Conservation (phyloP, 768 basidiomycete genomes). For the Rickenella mellea region DNA sequence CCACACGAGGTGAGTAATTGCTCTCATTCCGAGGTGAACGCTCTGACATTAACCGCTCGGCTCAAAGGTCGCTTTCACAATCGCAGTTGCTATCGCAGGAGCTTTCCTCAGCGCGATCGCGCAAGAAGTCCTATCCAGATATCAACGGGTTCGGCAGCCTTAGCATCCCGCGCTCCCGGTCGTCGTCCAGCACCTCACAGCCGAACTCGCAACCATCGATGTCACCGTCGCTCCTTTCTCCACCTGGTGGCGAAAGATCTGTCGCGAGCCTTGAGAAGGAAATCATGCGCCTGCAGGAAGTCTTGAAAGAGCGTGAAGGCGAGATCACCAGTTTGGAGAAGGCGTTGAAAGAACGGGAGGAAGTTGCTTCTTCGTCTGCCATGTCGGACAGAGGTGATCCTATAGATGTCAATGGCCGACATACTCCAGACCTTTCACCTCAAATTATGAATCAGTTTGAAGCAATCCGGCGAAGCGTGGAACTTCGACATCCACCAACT, state of each 20-base stretch:
- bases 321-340: slow-evolving; percentile 75
- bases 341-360: slow-evolving; percentile 31
- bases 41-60: not conserved
- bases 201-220: slow-evolving; percentile 2
- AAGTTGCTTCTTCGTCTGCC: not conserved
- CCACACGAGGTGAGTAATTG: slow-evolving; percentile 56
- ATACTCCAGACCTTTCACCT: slow-evolving; percentile 41
- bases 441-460: slow-evolving; percentile 68
- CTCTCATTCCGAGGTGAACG: not conserved
- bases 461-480: slow-evolving; percentile 60
- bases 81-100: slow-evolving; percentile 97
- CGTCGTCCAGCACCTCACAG: slow-evolving; percentile 37
- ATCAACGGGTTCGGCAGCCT: slow-evolving; percentile 55
- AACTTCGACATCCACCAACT: slow-evolving; percentile 26
- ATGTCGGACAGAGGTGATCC: not conserved
- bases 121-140: slow-evolving; percentile 73
- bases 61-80: slow-evolving; percentile 75
- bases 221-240: slow-evolving; percentile 37
- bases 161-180: slow-evolving; percentile 30
- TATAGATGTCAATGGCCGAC: not conserved
- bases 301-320: slow-evolving; percentile 82
- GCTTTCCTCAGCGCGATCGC: slow-evolving; percentile 80
- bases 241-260: slow-evolving; percentile 60
- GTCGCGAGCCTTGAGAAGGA: slow-evolving; percentile 84
- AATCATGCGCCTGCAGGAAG: slow-evolving; percentile 91